Evolutionary conservation across 2,329 filamentous ascomycete species (phyloP).

Genomic region (Arthroderma uncinatum): DNA sequence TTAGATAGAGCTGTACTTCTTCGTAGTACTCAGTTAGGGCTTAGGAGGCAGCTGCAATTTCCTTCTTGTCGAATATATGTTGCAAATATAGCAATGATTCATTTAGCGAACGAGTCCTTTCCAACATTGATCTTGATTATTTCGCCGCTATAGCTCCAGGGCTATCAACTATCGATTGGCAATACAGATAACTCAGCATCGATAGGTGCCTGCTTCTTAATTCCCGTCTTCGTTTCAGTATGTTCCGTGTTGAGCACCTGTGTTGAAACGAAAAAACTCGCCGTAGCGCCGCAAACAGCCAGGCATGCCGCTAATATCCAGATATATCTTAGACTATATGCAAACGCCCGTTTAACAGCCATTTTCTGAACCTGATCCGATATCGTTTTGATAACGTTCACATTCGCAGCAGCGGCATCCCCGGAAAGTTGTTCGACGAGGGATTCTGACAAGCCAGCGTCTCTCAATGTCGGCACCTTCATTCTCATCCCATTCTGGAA

Average conservation of each 20-base stretch:
- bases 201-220: not conserved
- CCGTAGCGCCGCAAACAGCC: slow-evolving; percentile 17
- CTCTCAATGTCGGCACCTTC: slow-evolving; percentile 19
- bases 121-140: too few species aligned
- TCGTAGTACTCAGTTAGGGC: too few species aligned
- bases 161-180: not conserved
- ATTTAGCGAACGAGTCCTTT: too few species aligned
- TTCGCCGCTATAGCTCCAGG: too few species aligned
- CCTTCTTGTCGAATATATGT: too few species aligned
- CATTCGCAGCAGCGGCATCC: slow-evolving; percentile 38
- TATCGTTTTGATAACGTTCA: slow-evolving; percentile 34
- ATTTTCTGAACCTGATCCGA: slow-evolving; percentile 27
- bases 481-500: slow-evolving; percentile 65
- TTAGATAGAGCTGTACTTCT: too few species aligned
- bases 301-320: slow-evolving; percentile 40
- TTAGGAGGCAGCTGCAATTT: too few species aligned
- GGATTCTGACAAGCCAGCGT: not conserved
- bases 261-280: not conserved
- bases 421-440: slow-evolving; percentile 24
- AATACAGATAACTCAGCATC: not conserved
- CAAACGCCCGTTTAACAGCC: slow-evolving; percentile 38
- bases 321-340: slow-evolving; percentile 40
- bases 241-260: slow-evolving; percentile 2
- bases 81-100: too few species aligned
- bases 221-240: slow-evolving; percentile 4